Base-by-base conservation (phyloP, 164 flowering plant genomes). In the Magnolia officinalis region DNA sequence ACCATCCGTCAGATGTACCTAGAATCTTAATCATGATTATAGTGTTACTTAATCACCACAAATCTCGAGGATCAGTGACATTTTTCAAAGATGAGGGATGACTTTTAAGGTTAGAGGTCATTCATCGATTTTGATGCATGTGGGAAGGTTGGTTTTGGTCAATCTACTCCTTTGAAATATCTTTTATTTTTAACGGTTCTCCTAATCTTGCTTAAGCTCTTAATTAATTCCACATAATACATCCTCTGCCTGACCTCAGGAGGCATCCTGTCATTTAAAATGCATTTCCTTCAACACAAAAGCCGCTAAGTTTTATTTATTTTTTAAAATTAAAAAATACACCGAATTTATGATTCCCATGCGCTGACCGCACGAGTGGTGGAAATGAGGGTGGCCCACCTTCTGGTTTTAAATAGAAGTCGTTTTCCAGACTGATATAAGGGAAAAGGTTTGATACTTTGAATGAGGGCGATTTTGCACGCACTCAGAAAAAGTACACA, bases 291-390 rank as follows among this genome's bases (percentile, higher is more conserved):
- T 74, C 21, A 11, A 45, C 78, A 52, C 73, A 71, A 80, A 77
- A 77, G 4, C 80, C n/a, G 78, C 77, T 23, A 63, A 77, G 6
- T 18, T 6, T 18, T 1, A 8, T 26, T 69, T 50, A 5, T 31
- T 37, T 37, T 37, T 2, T 2, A 4, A 37, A 37, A 37, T 37
- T 4, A n/a, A 49, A 24, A 64, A 68, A 19, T 21, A 21, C 14
- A 21, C 67, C 14, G 61, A 7, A 10, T 19, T 45, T 72, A 24
- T 80, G 74, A 61, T 71, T 74, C 74, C 72, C 69, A 76, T 74
- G 80, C 67, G 52, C 74, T 75, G 83, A 81, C 83, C 74, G 74
- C 79, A 81, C 81, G 83, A 61, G 70, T 63, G 79, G 74, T 24
- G 11, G 9, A 76, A 18, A 50, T 50, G 23, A 49, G 31, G 23